These are phyloP conservation scores for Solanum pennellii DNA, from an alignment of 257 asterid species.

Conservation along the genomic window DNA sequence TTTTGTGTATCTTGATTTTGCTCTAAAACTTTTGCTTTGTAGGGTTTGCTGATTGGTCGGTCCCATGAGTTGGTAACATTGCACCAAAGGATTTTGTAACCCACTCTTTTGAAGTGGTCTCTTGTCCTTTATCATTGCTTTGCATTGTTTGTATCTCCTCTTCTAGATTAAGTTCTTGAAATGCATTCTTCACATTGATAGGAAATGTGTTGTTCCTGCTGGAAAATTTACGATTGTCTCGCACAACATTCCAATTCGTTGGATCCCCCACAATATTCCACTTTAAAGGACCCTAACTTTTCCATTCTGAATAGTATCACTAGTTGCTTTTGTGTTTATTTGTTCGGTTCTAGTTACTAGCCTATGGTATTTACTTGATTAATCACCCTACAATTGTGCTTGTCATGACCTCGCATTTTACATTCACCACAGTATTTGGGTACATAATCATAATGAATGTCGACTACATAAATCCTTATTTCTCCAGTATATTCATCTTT, in stretches of 20 bases:
- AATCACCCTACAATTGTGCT: background rate
- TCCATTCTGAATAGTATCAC: background rate
- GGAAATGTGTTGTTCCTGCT: background rate
- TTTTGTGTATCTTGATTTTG: too few species aligned
- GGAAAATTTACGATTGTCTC: background rate
- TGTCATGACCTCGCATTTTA: background rate
- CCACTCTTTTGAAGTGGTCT: background rate
- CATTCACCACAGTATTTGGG: background rate
- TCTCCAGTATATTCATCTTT: background rate
- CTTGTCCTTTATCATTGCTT: background rate
- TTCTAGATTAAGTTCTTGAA: background rate
- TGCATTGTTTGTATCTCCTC: background rate
- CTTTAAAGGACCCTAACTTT: background rate
- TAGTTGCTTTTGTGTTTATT: background rate
- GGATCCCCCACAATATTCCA: background rate
- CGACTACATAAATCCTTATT: background rate
- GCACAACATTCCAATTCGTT: too few species aligned
- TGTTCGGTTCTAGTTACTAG: too few species aligned
- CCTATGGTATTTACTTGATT: background rate
- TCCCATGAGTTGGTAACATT: background rate
- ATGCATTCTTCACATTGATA: background rate
- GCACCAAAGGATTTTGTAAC: background rate
- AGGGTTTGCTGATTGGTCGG: background rate
- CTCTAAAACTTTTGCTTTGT: background rate
- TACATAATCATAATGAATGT: background rate